Evolutionary conservation across 495 filamentous ascomycete species (phyloP).

Genomic region (Lichina pygmaea): DNA sequence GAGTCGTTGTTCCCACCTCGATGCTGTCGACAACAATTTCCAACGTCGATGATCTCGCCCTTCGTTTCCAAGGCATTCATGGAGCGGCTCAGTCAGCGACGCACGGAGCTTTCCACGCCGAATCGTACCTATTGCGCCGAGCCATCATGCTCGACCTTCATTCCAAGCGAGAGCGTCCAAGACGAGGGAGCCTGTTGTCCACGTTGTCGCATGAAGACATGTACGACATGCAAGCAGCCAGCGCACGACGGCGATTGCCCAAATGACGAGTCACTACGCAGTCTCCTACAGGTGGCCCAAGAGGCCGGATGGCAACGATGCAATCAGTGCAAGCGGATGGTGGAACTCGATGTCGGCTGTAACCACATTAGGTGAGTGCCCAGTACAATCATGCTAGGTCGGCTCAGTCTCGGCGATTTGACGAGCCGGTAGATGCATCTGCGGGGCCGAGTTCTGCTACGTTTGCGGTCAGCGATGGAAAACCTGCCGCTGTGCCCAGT

Average conservation of each 20-base stretch:
- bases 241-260: constrained; percentile 13
- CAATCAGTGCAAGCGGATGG: constrained; percentile 6
- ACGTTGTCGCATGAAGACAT: constrained; percentile 15
- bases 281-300: constrained; percentile 7
- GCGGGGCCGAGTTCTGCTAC: constrained; percentile 9
- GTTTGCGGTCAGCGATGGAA: constrained; percentile 8
- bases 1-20: constrained; percentile 24
- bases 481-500: constrained; percentile 6
- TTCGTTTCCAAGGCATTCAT: constrained; percentile 11
- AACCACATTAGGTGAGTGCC: constrained; percentile 4
- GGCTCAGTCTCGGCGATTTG: neutral
- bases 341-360: constrained; percentile 4
- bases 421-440: constrained; percentile 5
- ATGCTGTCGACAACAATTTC: constrained; percentile 19
- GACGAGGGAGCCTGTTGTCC: constrained; percentile 16
- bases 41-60: constrained; percentile 9
- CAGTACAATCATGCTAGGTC: neutral
- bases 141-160: constrained; percentile 18
- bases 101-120: constrained; percentile 17
- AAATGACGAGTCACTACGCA: constrained; percentile 3
- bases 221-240: constrained; percentile 18
- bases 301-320: constrained; percentile 11
- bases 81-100: constrained; percentile 13
- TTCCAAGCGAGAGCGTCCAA: constrained; percentile 10
- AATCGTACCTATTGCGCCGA: constrained; percentile 22